Base-by-base conservation (phyloP, 192 early-diverging fungal genomes). In the Phycomyces blakesleeanus region DNA sequence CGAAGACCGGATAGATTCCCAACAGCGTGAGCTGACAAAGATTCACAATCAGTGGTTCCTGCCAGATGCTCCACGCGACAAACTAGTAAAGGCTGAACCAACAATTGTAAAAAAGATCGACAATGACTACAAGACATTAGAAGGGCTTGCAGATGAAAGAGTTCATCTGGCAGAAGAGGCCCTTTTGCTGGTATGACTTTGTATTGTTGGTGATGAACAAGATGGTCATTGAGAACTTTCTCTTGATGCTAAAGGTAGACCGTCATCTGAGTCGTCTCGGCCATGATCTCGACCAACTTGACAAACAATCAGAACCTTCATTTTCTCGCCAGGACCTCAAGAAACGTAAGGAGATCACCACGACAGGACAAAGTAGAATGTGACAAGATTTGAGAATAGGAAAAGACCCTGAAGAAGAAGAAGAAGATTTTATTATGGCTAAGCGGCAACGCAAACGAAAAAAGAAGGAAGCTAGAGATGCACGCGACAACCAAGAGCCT, bases 401-500 rank as follows among this genome's bases (percentile, higher is more conserved):
- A 50, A 50, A 34, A 55, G 53, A 55, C 0, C 26, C n/a, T 34
- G 34, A 64, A 47, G 38, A 60, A 11, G 66, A 68, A 20, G 56
- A 59, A 2, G 60, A 61, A 25, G 40, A 42, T 25, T 38, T 38
- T n/a, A 68, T 68, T 51, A 60, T 68, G 39, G 58, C 51, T 9
- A 51, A 61, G 18, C 26, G 59, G 61, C 49, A 68, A 4, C 59
- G 61, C 40, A 59, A 61, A 20, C 18, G 59, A 14, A 68, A 68
- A 38, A 68, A 68, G 34, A 56, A 61, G 41, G 66, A 61, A 38
- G 56, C 50, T 37, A 53, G 63, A 53, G 70, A 66, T 18, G 44
- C 41, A 3, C 55, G 57, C 29, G 70, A 66, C 26, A 44, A 66
- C 29, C 81, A 89, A 63, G 88, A 90, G 54, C 78, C 82, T 20